Percentiles rank a stretch among this genome's conserved stretches.
These are phyloP conservation scores for Pleurotus cornucopiae DNA, from an alignment of 768 basidiomycete genomes.

Conservation along the genomic window DNA sequence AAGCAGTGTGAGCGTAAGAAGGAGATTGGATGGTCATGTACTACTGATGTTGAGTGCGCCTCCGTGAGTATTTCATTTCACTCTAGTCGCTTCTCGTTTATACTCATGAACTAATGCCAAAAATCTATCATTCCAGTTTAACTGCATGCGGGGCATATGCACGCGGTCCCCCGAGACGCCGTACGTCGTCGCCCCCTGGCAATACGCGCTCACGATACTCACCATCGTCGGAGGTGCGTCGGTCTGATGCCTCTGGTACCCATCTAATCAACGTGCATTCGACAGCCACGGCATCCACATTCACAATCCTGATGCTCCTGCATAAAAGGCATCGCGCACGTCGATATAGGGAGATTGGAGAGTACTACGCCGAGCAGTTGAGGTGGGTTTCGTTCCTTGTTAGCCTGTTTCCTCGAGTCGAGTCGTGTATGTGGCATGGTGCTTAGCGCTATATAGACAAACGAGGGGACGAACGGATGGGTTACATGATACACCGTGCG, in stretches of 20 bases:
- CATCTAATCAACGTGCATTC: neutral
- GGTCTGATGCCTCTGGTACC: too few relatives aligned
- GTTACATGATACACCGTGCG: too few relatives aligned
- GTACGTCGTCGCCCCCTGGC: slow-evolving; percentile 37
- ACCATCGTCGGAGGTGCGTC: slow-evolving; percentile 35
- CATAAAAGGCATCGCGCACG: slow-evolving; percentile 36
- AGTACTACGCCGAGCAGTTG: slow-evolving; percentile 48
- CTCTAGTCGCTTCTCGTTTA: neutral
- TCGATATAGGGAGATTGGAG: slow-evolving; percentile 35
- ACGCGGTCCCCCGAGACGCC: slow-evolving; percentile 34
- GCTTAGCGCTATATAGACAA: too few relatives aligned
- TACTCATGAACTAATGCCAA: too few relatives aligned
- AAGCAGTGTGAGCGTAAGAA: slow-evolving; percentile 43
- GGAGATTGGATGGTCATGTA: slow-evolving; percentile 36
- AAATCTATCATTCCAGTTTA: neutral
- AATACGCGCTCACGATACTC: slow-evolving; percentile 32
- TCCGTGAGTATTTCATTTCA: slow-evolving; percentile 26
- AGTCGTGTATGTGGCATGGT: too few relatives aligned
- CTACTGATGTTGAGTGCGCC: slow-evolving; percentile 50
- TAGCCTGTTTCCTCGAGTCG: too few relatives aligned
- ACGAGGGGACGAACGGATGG: too few relatives aligned
- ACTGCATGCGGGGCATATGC: slow-evolving; percentile 18
- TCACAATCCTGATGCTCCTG: slow-evolving; percentile 31
- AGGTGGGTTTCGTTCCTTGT: slow-evolving; percentile 17
- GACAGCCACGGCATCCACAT: slow-evolving; percentile 33